Percentiles rank a stretch among this genome's conserved stretches.
These are phyloP conservation scores for Paraleonurus japonicus DNA, from an alignment of 257 asterid species.

Conservation along the genomic window DNA sequence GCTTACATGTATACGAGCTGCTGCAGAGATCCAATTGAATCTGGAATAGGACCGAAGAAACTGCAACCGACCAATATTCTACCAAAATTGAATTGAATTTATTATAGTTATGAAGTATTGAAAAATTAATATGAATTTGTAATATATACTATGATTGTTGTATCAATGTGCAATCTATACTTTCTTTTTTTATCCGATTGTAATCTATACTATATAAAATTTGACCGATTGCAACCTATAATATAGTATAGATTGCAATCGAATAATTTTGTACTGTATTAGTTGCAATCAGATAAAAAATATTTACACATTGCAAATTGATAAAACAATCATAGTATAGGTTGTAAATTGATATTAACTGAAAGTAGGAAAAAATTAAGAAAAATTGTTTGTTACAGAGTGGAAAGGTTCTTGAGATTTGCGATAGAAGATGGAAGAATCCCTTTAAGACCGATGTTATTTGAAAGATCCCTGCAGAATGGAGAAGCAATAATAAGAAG, in stretches of 20 bases:
- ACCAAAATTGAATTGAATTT: slow-evolving; percentile 18
- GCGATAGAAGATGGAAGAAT: slow-evolving; percentile 74
- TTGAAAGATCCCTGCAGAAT: slow-evolving; percentile 91
- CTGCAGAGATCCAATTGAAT: slow-evolving; percentile 70
- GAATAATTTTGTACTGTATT: too few relatives aligned
- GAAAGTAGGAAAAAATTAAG: neutral
- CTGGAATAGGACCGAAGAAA: slow-evolving; percentile 83
- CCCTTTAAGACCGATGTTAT: slow-evolving; percentile 71
- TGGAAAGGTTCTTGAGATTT: slow-evolving; percentile 62
- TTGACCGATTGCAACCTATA: too few relatives aligned
- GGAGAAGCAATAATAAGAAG: neutral
- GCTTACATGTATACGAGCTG: slow-evolving; percentile 74
- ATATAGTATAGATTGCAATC: too few relatives aligned
- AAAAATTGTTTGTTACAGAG: slow-evolving; percentile 46
- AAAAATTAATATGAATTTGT: too few relatives aligned
- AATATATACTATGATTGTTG: too few relatives aligned
- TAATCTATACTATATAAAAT: too few relatives aligned
- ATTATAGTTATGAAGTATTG: neutral
- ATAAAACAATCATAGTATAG: too few relatives aligned
- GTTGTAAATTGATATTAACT: slow-evolving; percentile 5
- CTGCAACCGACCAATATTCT: slow-evolving; percentile 87
- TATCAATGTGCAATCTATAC: too few relatives aligned
- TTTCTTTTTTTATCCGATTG: too few relatives aligned
- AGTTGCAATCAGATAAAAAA: too few relatives aligned
- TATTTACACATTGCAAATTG: too few relatives aligned